Conservation (phyloP, 1,284 basidiomycete genomes). For the Fomitopsis palustris region DNA sequence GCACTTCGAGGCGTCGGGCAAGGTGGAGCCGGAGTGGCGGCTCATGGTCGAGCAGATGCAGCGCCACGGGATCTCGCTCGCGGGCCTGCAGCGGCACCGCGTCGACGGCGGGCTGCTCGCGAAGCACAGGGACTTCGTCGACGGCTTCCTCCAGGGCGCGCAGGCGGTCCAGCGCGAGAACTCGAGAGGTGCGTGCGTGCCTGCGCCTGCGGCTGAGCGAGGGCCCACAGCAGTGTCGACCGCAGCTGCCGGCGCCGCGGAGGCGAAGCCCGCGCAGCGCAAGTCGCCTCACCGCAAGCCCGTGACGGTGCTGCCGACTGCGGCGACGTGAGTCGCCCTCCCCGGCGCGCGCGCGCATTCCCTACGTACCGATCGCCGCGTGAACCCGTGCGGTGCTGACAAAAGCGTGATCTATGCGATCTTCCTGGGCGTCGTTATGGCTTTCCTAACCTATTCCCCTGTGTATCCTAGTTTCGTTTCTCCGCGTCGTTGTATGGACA, state of each 20-base stretch:
- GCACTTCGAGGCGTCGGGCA: conserved; percentile 66
- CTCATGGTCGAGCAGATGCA: conserved; percentile 61
- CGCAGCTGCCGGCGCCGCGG: neutral
- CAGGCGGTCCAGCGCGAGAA: conserved; percentile 17
- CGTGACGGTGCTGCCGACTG: neutral
- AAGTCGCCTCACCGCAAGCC: conserved; percentile 18
- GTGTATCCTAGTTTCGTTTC: too few species aligned
- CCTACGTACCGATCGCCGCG: too few species aligned
- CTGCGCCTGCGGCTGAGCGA: neutral
- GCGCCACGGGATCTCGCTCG: conserved; percentile 45
- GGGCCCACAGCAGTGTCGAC: neutral
- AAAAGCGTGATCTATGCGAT: too few species aligned
- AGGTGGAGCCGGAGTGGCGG: conserved; percentile 78
- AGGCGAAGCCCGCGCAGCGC: conserved; percentile 5
- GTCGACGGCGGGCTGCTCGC: conserved; percentile 50
- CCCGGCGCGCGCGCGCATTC: too few species aligned
- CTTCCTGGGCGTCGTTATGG: too few species aligned
- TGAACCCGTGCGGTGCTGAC: too few species aligned
- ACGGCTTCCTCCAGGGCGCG: conserved; percentile 52
- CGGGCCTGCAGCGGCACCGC: conserved; percentile 61
- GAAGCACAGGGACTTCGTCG: conserved; percentile 65
- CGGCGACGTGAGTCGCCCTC: neutral
- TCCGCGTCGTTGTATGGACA: too few species aligned
- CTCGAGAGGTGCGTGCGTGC: neutral
- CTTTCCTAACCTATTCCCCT: too few species aligned